A percentile compares a stretch with the other conserved stretches of the same genome.
Evolutionary conservation across 768 basidiomycete species (phyloP).

Genomic region (Mycena alexandri): DNA sequence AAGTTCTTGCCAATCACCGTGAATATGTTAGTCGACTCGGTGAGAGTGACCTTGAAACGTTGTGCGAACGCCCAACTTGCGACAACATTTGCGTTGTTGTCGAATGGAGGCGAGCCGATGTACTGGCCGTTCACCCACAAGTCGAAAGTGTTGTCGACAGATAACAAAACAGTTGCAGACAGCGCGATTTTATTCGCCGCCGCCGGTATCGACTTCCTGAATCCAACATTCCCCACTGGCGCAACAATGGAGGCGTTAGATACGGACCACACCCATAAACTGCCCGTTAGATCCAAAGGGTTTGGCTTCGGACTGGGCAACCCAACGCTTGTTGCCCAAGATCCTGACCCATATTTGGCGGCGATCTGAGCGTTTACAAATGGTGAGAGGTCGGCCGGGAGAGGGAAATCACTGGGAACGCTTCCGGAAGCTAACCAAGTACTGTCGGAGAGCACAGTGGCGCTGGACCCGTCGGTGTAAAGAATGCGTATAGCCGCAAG

Average conservation of each 20-base stretch:
- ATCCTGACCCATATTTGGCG: conserved; percentile 22
- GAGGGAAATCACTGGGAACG: conserved; percentile 28
- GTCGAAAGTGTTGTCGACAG: conserved; percentile 29
- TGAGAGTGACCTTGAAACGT: conserved; percentile 21
- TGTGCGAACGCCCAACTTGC: conserved; percentile 22
- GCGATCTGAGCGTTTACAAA: conserved; percentile 25
- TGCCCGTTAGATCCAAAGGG: conserved; percentile 13
- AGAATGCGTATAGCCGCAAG: conserved; percentile 23
- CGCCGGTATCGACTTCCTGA: conserved; percentile 25
- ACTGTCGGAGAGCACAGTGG: conserved; percentile 22
- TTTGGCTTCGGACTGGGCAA: neutral
- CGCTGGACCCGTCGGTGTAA: conserved; percentile 25
- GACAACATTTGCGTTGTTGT: conserved; percentile 1
- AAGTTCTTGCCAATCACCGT: conserved; percentile 24
- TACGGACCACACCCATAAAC: conserved; percentile 31
- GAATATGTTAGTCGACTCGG: conserved; percentile 20
- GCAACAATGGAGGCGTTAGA: conserved; percentile 11
- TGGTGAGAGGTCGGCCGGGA: conserved; percentile 20
- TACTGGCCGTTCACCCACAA: conserved; percentile 27
- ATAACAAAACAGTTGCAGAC: conserved; percentile 19
- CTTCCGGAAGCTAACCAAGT: conserved; percentile 25
- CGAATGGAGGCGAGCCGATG: conserved; percentile 28
- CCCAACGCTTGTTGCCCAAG: conserved; percentile 22
- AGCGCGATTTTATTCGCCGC: conserved; percentile 9
- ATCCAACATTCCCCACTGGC: conserved; percentile 26